A percentile compares a stretch with the other conserved stretches of the same genome.
phyloP scores from a whole-genome alignment of 495 filamentous ascomycete species.

The Xylaria venustula region DNA sequence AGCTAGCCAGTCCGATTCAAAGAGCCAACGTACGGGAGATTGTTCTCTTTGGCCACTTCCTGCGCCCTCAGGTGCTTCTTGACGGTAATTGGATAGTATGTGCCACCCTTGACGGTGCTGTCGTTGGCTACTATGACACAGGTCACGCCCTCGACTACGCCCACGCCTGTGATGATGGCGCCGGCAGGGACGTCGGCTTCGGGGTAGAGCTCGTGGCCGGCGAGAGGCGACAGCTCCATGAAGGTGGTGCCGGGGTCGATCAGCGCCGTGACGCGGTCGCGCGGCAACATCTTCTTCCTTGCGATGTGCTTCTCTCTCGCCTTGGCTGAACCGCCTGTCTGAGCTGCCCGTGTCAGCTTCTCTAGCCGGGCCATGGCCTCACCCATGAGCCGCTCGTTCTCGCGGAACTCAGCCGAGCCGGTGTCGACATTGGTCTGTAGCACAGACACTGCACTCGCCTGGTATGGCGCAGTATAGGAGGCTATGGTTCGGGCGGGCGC shows the following conservation, averaged over 20 bases:
- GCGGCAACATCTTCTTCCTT: conserved; percentile 89
- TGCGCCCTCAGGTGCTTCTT: conserved; percentile 97
- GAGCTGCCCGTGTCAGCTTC: conserved; percentile 65
- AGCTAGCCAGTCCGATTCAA: neutral
- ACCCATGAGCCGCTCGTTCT: conserved; percentile 78
- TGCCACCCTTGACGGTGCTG: conserved; percentile 97
- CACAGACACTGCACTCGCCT: conserved; percentile 73
- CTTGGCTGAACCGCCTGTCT: conserved; percentile 76
- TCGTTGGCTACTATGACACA: conserved; percentile 98
- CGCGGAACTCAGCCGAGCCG: conserved; percentile 70
- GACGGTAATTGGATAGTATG: conserved; percentile 96
- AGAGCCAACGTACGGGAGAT: conserved; percentile 51
- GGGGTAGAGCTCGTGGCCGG: conserved; percentile 82
- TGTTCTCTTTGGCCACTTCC: conserved; percentile 86
- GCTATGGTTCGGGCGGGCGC: conserved; percentile 42
- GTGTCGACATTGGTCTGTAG: conserved; percentile 76
- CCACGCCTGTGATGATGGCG: conserved; percentile 91
- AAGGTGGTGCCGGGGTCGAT: conserved; percentile 90
- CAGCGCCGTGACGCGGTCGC: conserved; percentile 84
- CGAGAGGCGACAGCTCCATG: conserved; percentile 84
- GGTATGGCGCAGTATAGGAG: conserved; percentile 64
- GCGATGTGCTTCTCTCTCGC: conserved; percentile 85
- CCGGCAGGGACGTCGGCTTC: conserved; percentile 70
- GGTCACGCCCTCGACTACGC: conserved; percentile 82
- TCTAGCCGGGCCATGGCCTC: conserved; percentile 65